phyloP scores from a whole-genome alignment of 2,329 filamentous ascomycete genomes.

The Capronia coronata region DNA sequence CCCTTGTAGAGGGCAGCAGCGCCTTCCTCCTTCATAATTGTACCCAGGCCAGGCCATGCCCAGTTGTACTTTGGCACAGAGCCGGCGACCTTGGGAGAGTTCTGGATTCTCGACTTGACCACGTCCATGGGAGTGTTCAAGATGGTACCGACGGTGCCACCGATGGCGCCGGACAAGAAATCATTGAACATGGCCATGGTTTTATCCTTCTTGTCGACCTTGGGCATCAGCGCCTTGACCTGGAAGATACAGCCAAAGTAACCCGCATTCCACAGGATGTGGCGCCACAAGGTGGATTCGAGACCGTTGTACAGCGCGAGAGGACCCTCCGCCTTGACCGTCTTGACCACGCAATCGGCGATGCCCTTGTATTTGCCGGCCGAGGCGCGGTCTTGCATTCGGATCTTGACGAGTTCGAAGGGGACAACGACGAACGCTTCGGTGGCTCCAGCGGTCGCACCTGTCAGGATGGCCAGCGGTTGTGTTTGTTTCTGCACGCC shows the following conservation, averaged over 20 bases:
- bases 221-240: conserved; percentile 75
- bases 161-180: conserved; percentile 74
- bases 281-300: conserved; percentile 93
- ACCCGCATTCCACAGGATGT: conserved; percentile 87
- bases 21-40: conserved; percentile 88
- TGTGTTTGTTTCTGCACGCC: conserved; percentile 84
- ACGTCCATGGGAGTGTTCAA: conserved; percentile 96
- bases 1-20: conserved; percentile 93
- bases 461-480: conserved; percentile 82
- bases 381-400: conserved; percentile 89
- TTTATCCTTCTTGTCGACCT: conserved; percentile 66
- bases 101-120: conserved; percentile 97
- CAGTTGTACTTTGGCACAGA: conserved; percentile 93
- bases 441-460: conserved; percentile 88
- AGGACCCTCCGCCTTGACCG: conserved; percentile 71
- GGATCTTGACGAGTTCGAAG: conserved; percentile 97
- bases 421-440: conserved; percentile 96
- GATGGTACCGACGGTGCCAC: conserved; percentile 84
- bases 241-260: conserved; percentile 99
- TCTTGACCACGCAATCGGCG: conserved; percentile 54
- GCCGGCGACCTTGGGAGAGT: conserved; percentile 77
- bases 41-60: conserved; percentile 82
- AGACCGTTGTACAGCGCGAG: conserved; percentile 93
- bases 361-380: conserved; percentile 62
- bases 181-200: conserved; percentile 76